phyloP scores from a whole-genome alignment of 805 yeast genomes.

The Metschnikowia matae region DNA sequence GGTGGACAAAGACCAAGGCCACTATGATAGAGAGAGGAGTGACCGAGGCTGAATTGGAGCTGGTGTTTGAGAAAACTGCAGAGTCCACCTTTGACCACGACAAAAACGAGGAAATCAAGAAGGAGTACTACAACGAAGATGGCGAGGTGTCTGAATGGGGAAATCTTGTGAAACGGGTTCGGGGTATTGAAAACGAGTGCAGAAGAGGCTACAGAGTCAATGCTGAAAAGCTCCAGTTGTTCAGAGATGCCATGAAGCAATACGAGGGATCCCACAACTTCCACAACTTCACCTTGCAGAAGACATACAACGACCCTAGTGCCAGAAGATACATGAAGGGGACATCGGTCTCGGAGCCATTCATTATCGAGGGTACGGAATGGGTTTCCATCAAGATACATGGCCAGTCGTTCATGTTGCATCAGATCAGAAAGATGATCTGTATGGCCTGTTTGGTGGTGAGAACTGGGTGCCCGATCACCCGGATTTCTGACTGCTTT shows the following conservation, averaged over 20 bases:
- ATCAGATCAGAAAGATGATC: constrained; percentile 96
- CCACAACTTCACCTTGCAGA: constrained; percentile 85
- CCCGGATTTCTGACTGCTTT: constrained; percentile 75
- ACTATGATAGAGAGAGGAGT: constrained; percentile 23
- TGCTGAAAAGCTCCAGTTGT: constrained; percentile 52
- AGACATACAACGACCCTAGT: constrained; percentile 76
- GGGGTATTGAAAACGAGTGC: constrained; percentile 58
- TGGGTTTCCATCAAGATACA: constrained; percentile 96
- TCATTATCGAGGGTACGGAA: constrained; percentile 88
- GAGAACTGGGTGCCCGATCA: constrained; percentile 79
- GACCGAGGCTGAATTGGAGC: constrained; percentile 12
- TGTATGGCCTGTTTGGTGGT: constrained; percentile 87
- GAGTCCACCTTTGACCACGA: constrained; percentile 27
- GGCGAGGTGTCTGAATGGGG: constrained; percentile 38
- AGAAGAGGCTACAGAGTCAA: constrained; percentile 70
- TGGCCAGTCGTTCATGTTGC: constrained; percentile 97
- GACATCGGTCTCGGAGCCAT: constrained; percentile 79
- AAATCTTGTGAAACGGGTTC: constrained; percentile 46
- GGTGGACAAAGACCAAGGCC: constrained; percentile 46
- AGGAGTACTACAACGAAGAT: constrained; percentile 28
- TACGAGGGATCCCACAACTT: constrained; percentile 90
- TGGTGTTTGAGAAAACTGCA: constrained; percentile 30
- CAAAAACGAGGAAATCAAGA: constrained; percentile 25
- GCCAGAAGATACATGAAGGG: constrained; percentile 79
- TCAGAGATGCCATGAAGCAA: constrained; percentile 64